Base-by-base conservation (phyloP, 2,329 filamentous ascomycete species). In the Fusarium agapanthi region DNA sequence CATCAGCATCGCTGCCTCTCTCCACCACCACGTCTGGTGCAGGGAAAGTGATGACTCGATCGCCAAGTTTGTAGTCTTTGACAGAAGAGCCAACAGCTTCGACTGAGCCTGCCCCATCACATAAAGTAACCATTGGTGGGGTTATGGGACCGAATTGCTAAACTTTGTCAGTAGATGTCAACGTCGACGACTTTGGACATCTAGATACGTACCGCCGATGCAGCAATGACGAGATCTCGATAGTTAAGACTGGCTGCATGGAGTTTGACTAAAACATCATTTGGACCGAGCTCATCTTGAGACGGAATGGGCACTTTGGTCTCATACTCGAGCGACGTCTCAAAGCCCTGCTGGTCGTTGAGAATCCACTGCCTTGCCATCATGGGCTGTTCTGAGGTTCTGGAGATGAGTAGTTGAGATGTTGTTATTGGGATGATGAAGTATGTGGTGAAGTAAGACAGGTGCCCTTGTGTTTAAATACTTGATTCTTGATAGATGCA, bases 221-320 rank as follows among this genome's bases (percentile, higher is more conserved):
- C 79, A 1, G 83, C 81, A 56, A 87, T 86, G 22, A 82, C 79
- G 14, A 87, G 73, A 37, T 87, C 86, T 30, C 86, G 81, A 65
- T 86, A 87, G 67, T 87, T 87, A 56, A 88, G 76, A 18, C 84
- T 84, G 2, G 83, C 85, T 8, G 82, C 85, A n/a, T 84, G 76
- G 4, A 87, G 81, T 78, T 89, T 88, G 72, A 92, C 88, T 9
- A 92, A 82, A 9, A 91, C 88, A 51, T 91, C 88, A 58, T 86
- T 84, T 48, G 90, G 85, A 6, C 87, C 88, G 5, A 90, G 74
- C 61, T 86, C 79, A 20, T 65, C 37, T 43, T 64, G 16, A 0
- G 48, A 50, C 1, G 72, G 65, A 1, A 76, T 34, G 22, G 16
- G 57, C 24, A 78, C 38, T 24, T 79, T 69, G 14, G 77, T 57